phyloP scores from a whole-genome alignment of 225 moss, liverwort and hornwort species.

The Sphagnum contortum region DNA sequence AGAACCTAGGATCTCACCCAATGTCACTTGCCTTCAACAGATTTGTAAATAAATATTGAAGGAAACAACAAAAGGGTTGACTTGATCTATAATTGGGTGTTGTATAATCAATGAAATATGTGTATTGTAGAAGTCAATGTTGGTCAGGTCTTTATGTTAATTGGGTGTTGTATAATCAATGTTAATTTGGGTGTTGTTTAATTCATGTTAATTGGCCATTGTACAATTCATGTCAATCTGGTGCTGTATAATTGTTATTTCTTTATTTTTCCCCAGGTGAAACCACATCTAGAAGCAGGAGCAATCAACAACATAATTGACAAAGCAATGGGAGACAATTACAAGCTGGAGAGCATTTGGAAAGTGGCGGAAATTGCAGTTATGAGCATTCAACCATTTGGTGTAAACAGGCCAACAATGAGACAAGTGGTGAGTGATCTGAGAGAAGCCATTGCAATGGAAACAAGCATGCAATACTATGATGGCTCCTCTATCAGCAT shows the following conservation, averaged over 20 bases:
- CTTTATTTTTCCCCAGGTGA: no score
- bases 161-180: no score
- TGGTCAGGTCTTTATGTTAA: neutral
- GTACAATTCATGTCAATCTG: neutral
- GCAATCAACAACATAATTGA: neutral
- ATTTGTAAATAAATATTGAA: neutral
- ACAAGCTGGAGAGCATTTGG: constrained; percentile 14
- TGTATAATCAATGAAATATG: no score
- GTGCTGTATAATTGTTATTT: neutral
- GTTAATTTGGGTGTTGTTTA: neutral
- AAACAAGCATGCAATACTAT: no score
- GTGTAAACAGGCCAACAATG: constrained; percentile 2
- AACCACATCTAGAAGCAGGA: neutral
- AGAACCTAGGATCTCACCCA: neutral
- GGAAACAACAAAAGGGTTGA: no score
- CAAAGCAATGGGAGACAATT: no score
- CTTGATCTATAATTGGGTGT: no score
- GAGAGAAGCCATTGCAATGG: no score
- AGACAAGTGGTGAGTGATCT: no score
- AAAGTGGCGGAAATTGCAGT: constrained; percentile 20
- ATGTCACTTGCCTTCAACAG: neutral
- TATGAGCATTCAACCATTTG: constrained; percentile 5
- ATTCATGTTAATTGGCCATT: neutral
- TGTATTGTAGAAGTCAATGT: no score
- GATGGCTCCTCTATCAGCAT: no score